Percentiles rank a stretch among this genome's conserved stretches.
Evolutionary conservation across 768 basidiomycete species (phyloP).

Genomic region (Inosperma sp.): DNA sequence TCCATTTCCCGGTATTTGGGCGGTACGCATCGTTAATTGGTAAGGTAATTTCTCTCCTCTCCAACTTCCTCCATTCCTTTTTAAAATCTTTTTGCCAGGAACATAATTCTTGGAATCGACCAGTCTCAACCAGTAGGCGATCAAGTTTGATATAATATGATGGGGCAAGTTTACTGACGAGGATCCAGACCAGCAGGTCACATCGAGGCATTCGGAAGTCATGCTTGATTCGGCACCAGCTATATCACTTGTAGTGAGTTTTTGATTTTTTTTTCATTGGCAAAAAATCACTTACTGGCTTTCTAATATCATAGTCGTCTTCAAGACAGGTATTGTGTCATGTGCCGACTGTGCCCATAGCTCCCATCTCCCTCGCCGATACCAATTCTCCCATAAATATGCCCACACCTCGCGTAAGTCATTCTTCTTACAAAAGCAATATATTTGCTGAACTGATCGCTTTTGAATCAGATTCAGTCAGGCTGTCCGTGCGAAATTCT

Average conservation of each 20-base stretch:
- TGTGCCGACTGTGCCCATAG: constrained; percentile 22
- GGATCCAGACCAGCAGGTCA: constrained; percentile 24
- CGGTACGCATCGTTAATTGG: constrained; percentile 17
- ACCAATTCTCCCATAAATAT: constrained; percentile 26
- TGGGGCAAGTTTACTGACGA: constrained; percentile 7
- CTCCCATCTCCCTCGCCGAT: constrained; percentile 22
- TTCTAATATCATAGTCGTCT: constrained; percentile 28
- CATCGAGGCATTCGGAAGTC: constrained; percentile 18
- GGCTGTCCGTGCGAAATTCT: too few relatives aligned
- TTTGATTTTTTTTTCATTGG: too few relatives aligned
- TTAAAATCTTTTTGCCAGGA: constrained; percentile 17
- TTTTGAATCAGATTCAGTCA: too few relatives aligned
- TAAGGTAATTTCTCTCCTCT: constrained; percentile 12
- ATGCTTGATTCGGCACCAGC: constrained; percentile 29
- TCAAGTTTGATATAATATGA: constrained; percentile 20
- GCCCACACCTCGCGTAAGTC: constrained; percentile 22
- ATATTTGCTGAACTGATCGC: constrained; percentile 21
- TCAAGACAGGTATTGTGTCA: constrained; percentile 19
- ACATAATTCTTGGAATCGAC: constrained; percentile 12
- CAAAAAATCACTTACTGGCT: too few relatives aligned
- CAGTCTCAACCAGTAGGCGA: constrained; percentile 5
- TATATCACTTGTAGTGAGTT: too few relatives aligned
- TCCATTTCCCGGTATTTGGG: constrained; percentile 11
- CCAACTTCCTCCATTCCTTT: constrained; percentile 10
- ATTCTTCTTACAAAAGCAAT: constrained; percentile 20